Base-by-base conservation (phyloP, 306 rosid genomes). In the Pachyrhizus erosus region DNA sequence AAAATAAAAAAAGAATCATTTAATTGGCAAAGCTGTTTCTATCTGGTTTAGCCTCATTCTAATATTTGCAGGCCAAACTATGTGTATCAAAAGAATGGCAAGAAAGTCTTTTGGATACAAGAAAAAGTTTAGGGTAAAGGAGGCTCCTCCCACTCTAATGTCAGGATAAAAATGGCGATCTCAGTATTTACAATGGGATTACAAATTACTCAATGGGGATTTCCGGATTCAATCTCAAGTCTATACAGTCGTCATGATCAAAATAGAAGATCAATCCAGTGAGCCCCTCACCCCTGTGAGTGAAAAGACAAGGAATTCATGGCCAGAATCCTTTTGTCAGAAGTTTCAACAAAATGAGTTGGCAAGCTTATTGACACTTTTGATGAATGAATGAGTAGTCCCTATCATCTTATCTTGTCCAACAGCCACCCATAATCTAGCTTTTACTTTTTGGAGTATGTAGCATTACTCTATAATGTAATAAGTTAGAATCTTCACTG, bases 1-100 rank as follows among this genome's bases (percentile, higher is more conserved):
- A 15, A 29, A 31, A 52, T 52, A 52, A 43, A 33, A 33, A 26
- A 27, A 27, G 45, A 43, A 58, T 17, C 5, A 29, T 7, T 29
- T 33, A 45, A 70, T 9, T 15, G 12, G 58, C 20, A 62, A 81
- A 81, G 43, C 75, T 31, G 27, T 73, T 51, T 49, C 57, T 74
- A 40, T 34, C 60, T 65, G 37, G 70, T 75, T 66, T 75, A 54
- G 52, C 81, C 70, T 40, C 76, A 43, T 66, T 75, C 15, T 51
- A 81, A 64, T 64, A 74, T 2, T 18, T 74, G 57, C 58, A 61
- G 27, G 46, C 48, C 67, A 81, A 73, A 62, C 37, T 24, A 27
- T 27, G 42, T 37, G 55, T 18, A 52, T 66, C 40, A 54, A 74
- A 82, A 65, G 60, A 65, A 66, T 75, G 71, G 11, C 17, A 42